phyloP scores from a whole-genome alignment of 2,329 filamentous ascomycete species.

The Botryosphaeria dothidea region DNA sequence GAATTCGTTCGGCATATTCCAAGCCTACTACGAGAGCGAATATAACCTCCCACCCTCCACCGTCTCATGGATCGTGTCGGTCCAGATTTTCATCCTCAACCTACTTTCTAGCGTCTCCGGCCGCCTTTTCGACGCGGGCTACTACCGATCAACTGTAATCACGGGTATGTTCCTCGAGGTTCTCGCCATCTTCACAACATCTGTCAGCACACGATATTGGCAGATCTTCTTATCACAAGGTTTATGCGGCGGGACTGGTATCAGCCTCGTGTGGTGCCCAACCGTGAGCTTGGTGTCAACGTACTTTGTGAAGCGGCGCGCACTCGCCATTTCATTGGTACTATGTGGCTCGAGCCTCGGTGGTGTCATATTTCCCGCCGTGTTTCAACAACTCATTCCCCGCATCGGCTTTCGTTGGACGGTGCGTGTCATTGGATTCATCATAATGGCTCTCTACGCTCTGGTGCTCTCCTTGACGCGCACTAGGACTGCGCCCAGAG shows the following conservation, averaged over 20 bases:
- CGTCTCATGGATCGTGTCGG: background rate
- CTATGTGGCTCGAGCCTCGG: conserved; percentile 44
- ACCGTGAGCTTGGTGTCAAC: conserved; percentile 41
- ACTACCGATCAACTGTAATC: background rate
- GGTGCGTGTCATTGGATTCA: conserved; percentile 57
- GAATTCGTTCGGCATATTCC: conserved; percentile 33
- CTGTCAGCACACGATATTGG: conserved; percentile 29
- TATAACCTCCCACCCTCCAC: conserved; percentile 22
- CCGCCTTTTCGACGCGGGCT: background rate
- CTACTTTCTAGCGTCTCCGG: background rate
- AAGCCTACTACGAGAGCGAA: conserved; percentile 32
- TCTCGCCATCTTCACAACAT: conserved; percentile 1
- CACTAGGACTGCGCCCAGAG: conserved; percentile 31
- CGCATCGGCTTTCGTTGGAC: conserved; percentile 61
- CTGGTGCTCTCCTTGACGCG: conserved; percentile 45
- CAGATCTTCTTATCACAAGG: conserved; percentile 44
- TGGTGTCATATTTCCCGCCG: conserved; percentile 50
- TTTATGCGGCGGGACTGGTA: conserved; percentile 40
- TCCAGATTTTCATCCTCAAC: background rate
- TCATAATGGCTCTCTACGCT: conserved; percentile 54
- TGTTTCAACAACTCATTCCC: conserved; percentile 55
- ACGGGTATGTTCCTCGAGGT: background rate
- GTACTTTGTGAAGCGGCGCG: conserved; percentile 44
- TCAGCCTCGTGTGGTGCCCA: conserved; percentile 45
- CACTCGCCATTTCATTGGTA: conserved; percentile 48